Evolutionary conservation across 2,329 filamentous ascomycete species (phyloP), one percentile per base, ranked within the genome.

Genomic region (Aspergillus fischeri): DNA sequence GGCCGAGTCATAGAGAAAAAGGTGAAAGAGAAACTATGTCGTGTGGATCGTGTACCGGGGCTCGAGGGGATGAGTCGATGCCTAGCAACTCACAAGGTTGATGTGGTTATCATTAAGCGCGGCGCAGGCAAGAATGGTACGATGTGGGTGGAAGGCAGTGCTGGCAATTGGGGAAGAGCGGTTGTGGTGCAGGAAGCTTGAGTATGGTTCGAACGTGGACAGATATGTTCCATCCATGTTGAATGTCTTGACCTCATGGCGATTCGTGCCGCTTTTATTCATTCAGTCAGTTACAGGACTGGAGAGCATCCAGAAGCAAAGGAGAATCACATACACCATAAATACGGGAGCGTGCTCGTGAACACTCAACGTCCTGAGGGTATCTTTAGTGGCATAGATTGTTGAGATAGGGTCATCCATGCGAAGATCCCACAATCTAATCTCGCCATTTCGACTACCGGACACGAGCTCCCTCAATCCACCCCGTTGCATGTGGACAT

Each of bases 271-370:
- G 60, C 92, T 96, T 66, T 57, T 27, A 41, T 29, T 51, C 25
- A 20, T 11, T 17, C 6, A 47, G 54, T 70, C 58, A 58, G 56
- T 52, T 54, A 52, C 51, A 61, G 58, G 27, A 38, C n/a, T 25
- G 44, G 52, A 24, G n/a, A 17, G 24, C 21, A 24, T 38, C 35
- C 20, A 25, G 44, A 24, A 35, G 14, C 25, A 21, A 24, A 24
- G 17, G 50, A 49, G 20, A 49, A 47, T 38, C 21, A 86, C 88
- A 82, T 87, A 92, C 89, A 92, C 86, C 65, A 91, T 91, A 78
- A 99, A 97, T 11, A 99, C 92, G 27, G 94, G 94, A 54, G 96
- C 85, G 75, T 99, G 94, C 75, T 99, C 94, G 73, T 99, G 94
- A 45, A 94, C 92, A 72, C 90, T 94, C 56, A 96, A 83, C 20